These are phyloP conservation scores for Histomonas meleagridis DNA, from an alignment of 208 protist species.

Conservation along the genomic window DNA sequence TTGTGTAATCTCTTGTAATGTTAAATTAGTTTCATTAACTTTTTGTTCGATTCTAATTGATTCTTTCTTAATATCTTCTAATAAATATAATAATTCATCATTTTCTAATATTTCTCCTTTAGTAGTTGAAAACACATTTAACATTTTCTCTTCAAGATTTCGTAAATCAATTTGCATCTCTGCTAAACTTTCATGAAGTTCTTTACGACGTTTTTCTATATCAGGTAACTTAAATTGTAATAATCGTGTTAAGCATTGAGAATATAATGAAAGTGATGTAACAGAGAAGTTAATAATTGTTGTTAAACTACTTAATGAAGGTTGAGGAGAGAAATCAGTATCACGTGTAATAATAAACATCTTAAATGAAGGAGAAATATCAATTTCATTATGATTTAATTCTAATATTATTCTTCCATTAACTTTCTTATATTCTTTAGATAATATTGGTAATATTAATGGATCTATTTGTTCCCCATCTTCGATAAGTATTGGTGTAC, in stretches of 20 bases:
- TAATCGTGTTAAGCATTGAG: constrained; percentile 72
- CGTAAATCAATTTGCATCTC: constrained; percentile 77
- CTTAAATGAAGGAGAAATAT: constrained; percentile 83
- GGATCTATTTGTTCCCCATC: constrained; percentile 96
- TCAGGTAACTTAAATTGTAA: constrained; percentile 79
- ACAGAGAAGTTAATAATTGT: constrained; percentile 96
- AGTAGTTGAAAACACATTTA: constrained; percentile 72
- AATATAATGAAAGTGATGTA: constrained; percentile 76
- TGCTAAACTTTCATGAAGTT: constrained; percentile 76
- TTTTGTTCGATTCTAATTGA: constrained; percentile 67
- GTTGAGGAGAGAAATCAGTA: constrained; percentile 73
- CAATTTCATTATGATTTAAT: constrained; percentile 86
- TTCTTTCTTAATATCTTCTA: constrained; percentile 80
- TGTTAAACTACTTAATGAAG: constrained; percentile 79
- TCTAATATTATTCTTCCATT: constrained; percentile 78
- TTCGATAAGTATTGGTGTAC: constrained; percentile 89
- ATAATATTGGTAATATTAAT: constrained; percentile 88
- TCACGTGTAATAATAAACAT: constrained; percentile 89
- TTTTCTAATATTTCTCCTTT: constrained; percentile 85
- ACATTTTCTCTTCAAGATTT: constrained; percentile 79
- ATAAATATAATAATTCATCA: constrained; percentile 73
- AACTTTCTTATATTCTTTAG: constrained; percentile 77
- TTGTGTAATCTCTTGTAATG: constrained; percentile 67
- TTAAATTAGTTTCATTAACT: constrained; percentile 70
- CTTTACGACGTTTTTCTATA: constrained; percentile 70